A percentile compares a stretch with the other conserved stretches of the same genome.
Conservation (phyloP, 2,329 filamentous ascomycete genomes). For the Rhynchosporium secalis region DNA sequence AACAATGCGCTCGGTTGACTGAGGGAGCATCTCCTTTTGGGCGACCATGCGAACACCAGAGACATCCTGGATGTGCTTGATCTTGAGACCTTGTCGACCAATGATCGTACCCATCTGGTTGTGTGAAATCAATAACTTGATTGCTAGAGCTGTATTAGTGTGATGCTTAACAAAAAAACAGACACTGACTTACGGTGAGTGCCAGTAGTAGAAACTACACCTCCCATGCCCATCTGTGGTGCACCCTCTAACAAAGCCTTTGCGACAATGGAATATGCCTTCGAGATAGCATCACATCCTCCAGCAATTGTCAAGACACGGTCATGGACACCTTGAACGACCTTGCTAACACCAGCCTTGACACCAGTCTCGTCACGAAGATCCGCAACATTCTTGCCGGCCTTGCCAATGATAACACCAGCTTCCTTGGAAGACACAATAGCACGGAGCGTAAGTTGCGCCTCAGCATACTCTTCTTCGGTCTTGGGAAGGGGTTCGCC, state of each 20-base stretch:
- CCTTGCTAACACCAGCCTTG: constrained; percentile 97
- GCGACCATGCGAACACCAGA: constrained; percentile 98
- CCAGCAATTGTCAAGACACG: constrained; percentile 95
- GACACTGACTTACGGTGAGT: constrained; percentile 77
- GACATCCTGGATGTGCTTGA: constrained; percentile 98
- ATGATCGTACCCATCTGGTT: constrained; percentile 99
- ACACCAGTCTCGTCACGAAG: constrained; percentile 96
- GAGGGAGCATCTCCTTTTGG: constrained; percentile 98
- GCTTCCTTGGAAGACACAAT: constrained; percentile 99
- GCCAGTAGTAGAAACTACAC: constrained; percentile 80
- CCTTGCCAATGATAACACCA: constrained; percentile 98
- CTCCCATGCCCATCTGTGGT: constrained; percentile 94
- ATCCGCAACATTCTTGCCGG: constrained; percentile 96
- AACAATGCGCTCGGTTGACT: constrained; percentile 96
- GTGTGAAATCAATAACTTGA: constrained; percentile 97
- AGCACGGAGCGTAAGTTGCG: constrained; percentile 89
- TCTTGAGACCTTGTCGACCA: constrained; percentile 92
- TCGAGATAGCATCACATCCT: constrained; percentile 81
- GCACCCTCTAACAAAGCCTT: constrained; percentile 90
- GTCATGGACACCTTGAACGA: constrained; percentile 95
- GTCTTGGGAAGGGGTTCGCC: constrained; percentile 83
- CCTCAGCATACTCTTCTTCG: constrained; percentile 93
- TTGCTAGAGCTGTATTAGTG: constrained; percentile 56
- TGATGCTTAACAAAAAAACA: constrained; percentile 9
- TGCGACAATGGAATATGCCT: constrained; percentile 91